phyloP scores from a whole-genome alignment of 225 moss, liverwort and hornwort species.

The Bryoerythrophyllum caledonicum region DNA sequence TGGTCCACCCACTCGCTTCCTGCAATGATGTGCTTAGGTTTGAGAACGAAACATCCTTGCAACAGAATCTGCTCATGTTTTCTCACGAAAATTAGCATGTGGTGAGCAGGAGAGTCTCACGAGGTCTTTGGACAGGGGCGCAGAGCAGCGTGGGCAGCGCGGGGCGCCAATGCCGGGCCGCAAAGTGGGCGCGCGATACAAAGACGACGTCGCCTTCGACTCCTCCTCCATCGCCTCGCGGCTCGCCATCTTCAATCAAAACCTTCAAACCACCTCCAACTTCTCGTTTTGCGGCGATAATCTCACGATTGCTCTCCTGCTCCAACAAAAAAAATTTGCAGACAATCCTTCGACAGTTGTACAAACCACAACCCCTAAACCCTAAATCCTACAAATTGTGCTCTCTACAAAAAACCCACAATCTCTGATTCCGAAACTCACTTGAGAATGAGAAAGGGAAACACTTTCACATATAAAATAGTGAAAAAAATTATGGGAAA shows the following conservation, averaged over 20 bases:
- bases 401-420: too few relatives aligned
- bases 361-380: too few relatives aligned
- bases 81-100: too few relatives aligned
- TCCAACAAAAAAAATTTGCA: too few relatives aligned
- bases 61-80: not conserved
- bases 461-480: too few relatives aligned
- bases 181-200: slow-evolving; percentile 85
- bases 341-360: too few relatives aligned
- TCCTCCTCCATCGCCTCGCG: slow-evolving; percentile 64
- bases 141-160: slow-evolving; percentile 95
- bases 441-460: too few relatives aligned
- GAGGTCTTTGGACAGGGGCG: slow-evolving; percentile 89
- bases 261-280: not conserved
- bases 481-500: too few relatives aligned
- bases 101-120: slow-evolving; percentile 35
- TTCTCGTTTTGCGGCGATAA: too few relatives aligned
- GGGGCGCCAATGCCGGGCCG: slow-evolving; percentile 83
- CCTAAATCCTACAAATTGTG: too few relatives aligned
- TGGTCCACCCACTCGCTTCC: slow-evolving; percentile 96
- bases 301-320: too few relatives aligned
- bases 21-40: slow-evolving; percentile 30
- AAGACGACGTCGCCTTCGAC: slow-evolving; percentile 47
- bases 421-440: too few relatives aligned
- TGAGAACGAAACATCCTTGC: not conserved
- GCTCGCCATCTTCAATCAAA: slow-evolving; percentile 32